Base-by-base conservation (phyloP, 208 protist genomes). In the Wallacemonas sp. region DNA sequence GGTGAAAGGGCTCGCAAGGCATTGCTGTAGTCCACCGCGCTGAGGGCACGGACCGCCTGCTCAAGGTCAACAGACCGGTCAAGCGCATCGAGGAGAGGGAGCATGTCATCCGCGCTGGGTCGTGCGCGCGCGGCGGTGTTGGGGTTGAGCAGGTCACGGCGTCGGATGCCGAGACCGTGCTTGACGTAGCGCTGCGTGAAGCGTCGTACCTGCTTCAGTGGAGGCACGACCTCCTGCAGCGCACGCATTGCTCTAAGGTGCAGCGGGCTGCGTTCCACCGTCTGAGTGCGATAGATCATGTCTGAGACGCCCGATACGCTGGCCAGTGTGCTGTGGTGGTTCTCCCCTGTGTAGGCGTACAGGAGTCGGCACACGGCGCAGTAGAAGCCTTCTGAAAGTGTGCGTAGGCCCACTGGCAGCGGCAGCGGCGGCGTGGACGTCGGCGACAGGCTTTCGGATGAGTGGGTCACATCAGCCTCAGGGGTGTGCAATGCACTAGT, bases 21-120 rank as follows among this genome's bases (percentile, higher is more conserved):
- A 19, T 57, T 57, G 29, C 50, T 57, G 50, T 57, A 57, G 50
- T 57, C 50, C 12, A 57, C 6, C 26, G 30, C 50, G 50, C 50
- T 57, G 15, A 57, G 50, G 13, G 29, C 38, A 19, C 50, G 50
- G 12, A 57, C 50, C 15, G 32, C 50, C 30, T 30, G 24, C 21
- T 33, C 50, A 10, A 57, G 32, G 15, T 57, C 50, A 4, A 27
- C n/a, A n/a, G 50, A 57, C 8, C 50, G 50, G 22, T 57, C 50
- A 8, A 57, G 50, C 17, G 29, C 50, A n/a, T 57, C 50, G 6
- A 57, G 50, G 17, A 57, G 32, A 0, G 50, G 50, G 5, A 57
- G 21, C 29, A 57, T 4, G 24, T 34, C 50, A 6, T 39, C 50
- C 0, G 29, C 8, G 10, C 24, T 22, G 12, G 10, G 8, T n/a